These are phyloP conservation scores for Globisporangium polare DNA, from an alignment of 352 stramenopile species.

Conservation along the genomic window DNA sequence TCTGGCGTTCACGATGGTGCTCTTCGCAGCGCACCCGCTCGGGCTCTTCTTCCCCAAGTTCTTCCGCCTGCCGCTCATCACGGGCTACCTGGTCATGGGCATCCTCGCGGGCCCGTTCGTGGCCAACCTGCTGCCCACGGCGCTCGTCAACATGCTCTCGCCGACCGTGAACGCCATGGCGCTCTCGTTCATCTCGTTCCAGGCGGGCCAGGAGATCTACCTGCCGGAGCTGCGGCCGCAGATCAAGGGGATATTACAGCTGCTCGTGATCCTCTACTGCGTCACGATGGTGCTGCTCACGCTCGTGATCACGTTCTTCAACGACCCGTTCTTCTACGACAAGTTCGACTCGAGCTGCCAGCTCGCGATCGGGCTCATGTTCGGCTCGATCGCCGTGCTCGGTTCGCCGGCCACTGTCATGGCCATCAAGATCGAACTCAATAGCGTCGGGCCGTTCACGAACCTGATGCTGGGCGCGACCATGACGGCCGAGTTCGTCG, in stretches of 20 bases:
- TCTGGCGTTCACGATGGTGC: constrained; percentile 50
- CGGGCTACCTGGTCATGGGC: constrained; percentile 57
- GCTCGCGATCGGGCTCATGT: constrained; percentile 66
- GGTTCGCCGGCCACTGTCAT: constrained; percentile 65
- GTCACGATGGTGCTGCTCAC: constrained; percentile 57
- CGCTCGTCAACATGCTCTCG: constrained; percentile 38
- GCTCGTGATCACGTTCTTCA: constrained; percentile 30
- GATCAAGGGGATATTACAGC: constrained; percentile 53
- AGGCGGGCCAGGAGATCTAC: constrained; percentile 72
- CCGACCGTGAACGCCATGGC: constrained; percentile 55
- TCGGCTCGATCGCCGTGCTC: constrained; percentile 66
- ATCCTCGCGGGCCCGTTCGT: constrained; percentile 56
- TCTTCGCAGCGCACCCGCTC: constrained; percentile 51
- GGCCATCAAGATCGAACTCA: constrained; percentile 77
- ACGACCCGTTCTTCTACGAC: constrained; percentile 59
- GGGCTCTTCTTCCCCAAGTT: constrained; percentile 53
- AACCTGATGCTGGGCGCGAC: constrained; percentile 69
- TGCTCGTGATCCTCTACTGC: constrained; percentile 45
- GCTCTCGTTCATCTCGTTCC: constrained; percentile 74
- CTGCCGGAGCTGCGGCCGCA: constrained; percentile 56
- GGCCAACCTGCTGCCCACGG: constrained; percentile 36
- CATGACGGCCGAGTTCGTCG: constrained; percentile 70
- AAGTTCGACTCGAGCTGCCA: constrained; percentile 44
- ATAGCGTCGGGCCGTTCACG: constrained; percentile 68
- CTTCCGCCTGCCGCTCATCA: constrained; percentile 59